Conservation (phyloP, 257 asterid species). For the Thymus mandschuricus region DNA sequence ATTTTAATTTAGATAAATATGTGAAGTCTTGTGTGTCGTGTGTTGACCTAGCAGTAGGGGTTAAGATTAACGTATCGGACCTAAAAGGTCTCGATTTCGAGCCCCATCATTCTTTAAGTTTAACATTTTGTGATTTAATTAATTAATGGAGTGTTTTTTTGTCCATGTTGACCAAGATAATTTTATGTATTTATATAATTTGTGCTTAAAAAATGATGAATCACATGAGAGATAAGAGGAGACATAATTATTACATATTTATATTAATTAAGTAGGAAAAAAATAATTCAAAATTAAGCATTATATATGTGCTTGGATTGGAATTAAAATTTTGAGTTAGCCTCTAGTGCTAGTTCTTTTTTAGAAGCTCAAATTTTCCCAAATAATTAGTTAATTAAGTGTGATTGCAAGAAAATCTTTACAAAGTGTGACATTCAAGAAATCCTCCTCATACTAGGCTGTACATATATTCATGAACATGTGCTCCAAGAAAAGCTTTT, state of each 20-base stretch:
- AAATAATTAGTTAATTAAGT: background rate
- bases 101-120: background rate
- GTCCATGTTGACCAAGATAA: background rate
- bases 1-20: background rate
- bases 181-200: background rate
- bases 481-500: slow-evolving; percentile 9
- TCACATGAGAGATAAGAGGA: background rate
- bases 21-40: background rate
- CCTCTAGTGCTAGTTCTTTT: too few relatives aligned
- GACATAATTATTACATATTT: too few relatives aligned
- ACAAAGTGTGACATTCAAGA: background rate
- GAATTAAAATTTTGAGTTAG: background rate
- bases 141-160: background rate
- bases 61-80: too few relatives aligned
- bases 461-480: background rate
- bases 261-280: too few relatives aligned
- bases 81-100: too few relatives aligned
- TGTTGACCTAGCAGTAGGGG: too few relatives aligned
- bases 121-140: background rate
- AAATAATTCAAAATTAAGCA: too few relatives aligned
- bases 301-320: background rate
- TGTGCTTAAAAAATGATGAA: background rate
- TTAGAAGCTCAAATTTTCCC: background rate
- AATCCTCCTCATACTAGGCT: slow-evolving; percentile 1
- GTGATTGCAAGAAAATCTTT: background rate